These are phyloP conservation scores for Bipolaris cookei DNA, from an alignment of 2,329 filamentous ascomycete genomes.

Conservation along the genomic window DNA sequence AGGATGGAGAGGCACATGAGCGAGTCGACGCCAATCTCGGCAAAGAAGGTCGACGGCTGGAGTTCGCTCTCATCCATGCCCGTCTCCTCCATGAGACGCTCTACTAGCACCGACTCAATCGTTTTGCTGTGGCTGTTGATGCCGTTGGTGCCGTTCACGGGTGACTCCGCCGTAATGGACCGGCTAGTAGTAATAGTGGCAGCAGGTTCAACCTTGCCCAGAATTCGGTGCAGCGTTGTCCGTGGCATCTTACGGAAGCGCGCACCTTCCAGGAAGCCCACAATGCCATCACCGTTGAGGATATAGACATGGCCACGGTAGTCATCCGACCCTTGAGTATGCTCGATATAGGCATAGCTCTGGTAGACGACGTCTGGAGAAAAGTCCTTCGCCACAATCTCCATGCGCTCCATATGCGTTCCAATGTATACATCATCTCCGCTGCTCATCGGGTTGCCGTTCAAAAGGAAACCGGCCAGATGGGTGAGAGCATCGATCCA, in stretches of 20 bases:
- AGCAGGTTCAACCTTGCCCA: background rate
- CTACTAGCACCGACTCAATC: background rate
- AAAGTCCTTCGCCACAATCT: background rate
- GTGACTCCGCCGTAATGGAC: background rate
- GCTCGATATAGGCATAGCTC: constrained; percentile 3
- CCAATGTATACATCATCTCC: background rate
- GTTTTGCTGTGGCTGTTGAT: background rate
- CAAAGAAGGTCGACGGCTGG: background rate
- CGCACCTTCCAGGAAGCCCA: background rate
- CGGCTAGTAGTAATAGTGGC: background rate
- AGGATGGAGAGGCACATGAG: background rate
- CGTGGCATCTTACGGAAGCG: background rate
- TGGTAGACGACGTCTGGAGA: background rate
- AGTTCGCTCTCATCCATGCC: background rate
- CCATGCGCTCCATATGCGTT: background rate
- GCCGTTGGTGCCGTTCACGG: background rate
- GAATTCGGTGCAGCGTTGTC: constrained; percentile 1
- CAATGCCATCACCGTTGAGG: constrained; percentile 1
- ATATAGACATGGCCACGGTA: background rate
- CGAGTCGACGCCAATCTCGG: constrained; percentile 3
- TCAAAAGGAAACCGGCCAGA: constrained; percentile 1
- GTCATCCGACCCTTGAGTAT: background rate
- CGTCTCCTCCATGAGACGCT: background rate
- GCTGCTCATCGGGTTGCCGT: background rate
- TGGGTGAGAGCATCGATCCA: constrained; percentile 4